Conservation (phyloP, 805 yeast species). For the Dipodascus albidus region DNA sequence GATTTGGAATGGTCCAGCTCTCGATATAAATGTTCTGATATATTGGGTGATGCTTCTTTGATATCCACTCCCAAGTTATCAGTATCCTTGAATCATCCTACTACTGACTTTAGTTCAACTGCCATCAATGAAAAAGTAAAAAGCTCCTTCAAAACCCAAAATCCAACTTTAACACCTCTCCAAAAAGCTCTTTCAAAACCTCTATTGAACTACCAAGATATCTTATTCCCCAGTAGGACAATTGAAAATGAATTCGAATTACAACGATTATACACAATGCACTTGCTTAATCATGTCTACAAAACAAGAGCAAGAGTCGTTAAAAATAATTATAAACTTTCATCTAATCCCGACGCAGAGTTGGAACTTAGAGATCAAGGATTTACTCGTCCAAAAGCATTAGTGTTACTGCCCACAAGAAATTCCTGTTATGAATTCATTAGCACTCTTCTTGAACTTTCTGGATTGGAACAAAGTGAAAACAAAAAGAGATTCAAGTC, state of each 20-base stretch:
- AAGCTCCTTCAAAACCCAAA: conserved; percentile 4
- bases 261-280: conserved; percentile 55
- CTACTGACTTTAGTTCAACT: not conserved
- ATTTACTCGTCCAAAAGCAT: conserved; percentile 82
- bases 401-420: conserved; percentile 77
- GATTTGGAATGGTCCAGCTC: not conserved
- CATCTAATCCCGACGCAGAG: conserved; percentile 35
- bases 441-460: conserved; percentile 43
- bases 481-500: conserved; percentile 62
- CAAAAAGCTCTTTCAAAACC: conserved; percentile 51
- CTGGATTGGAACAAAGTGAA: conserved; percentile 68
- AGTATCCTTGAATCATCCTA: not conserved
- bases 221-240: conserved; percentile 45
- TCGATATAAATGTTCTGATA: conserved; percentile 2
- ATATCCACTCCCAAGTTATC: not conserved
- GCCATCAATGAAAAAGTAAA: not conserved
- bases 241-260: conserved; percentile 41
- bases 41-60: not conserved
- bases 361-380: conserved; percentile 85
- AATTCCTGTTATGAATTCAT: conserved; percentile 63
- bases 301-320: conserved; percentile 81
- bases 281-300: conserved; percentile 68
- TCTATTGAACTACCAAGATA: conserved; percentile 61
- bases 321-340: conserved; percentile 56
- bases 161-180: conserved; percentile 27